These are phyloP conservation scores for Nissolia schottii DNA, from an alignment of 306 rosid species.

Conservation along the genomic window DNA sequence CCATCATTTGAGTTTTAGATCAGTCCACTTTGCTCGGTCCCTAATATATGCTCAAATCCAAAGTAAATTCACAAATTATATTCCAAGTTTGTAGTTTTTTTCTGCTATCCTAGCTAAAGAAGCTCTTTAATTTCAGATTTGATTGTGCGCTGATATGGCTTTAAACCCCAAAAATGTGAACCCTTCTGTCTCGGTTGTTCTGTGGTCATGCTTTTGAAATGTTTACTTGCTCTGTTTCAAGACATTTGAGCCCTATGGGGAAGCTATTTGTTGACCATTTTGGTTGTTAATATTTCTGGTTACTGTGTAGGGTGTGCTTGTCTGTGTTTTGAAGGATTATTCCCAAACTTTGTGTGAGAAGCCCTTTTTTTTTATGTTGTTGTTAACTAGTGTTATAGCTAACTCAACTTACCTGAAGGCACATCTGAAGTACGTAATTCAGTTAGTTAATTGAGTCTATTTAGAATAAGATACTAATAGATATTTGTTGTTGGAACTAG, in stretches of 20 bases:
- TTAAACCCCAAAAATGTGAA: neutral
- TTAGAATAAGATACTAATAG: neutral
- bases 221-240: constrained; percentile 11
- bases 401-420: neutral
- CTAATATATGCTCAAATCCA: neutral
- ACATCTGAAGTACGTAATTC: neutral
- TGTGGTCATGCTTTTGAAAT: neutral
- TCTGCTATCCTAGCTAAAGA: neutral
- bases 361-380: neutral
- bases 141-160: neutral
- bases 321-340: neutral
- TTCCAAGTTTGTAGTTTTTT: neutral
- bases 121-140: neutral
- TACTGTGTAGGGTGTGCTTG: neutral
- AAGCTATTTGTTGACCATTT: neutral
- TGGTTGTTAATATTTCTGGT: neutral
- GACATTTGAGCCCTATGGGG: neutral
- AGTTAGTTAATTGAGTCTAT: neutral
- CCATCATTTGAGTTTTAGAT: neutral
- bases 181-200: neutral
- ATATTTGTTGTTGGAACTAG: neutral
- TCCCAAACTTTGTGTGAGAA: neutral
- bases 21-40: neutral
- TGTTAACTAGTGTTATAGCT: neutral
- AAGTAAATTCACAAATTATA: neutral